phyloP scores from a whole-genome alignment of 495 filamentous ascomycete genomes.

The Rhypophila decipiens region DNA sequence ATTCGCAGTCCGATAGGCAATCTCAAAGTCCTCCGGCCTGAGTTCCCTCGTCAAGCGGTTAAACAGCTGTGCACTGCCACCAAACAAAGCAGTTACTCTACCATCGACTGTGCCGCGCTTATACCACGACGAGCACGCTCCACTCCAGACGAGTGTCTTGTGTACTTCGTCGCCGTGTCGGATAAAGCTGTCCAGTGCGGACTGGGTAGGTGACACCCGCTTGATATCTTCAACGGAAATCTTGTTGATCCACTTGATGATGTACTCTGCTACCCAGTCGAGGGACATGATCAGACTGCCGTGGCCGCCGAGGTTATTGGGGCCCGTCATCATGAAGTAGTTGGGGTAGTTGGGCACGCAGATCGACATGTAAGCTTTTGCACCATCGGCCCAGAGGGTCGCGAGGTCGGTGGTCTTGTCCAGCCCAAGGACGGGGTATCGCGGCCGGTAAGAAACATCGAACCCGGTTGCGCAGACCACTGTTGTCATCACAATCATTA shows the following conservation, averaged over 20 bases:
- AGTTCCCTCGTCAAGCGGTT: slow-evolving; percentile 41
- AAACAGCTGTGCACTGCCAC: slow-evolving; percentile 44
- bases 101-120: slow-evolving; percentile 37
- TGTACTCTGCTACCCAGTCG: slow-evolving; percentile 24
- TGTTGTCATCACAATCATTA: background rate
- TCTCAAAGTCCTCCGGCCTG: slow-evolving; percentile 46
- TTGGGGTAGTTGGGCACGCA: slow-evolving; percentile 53
- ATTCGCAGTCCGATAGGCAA: slow-evolving; percentile 38
- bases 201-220: slow-evolving; percentile 33
- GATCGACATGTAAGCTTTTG: slow-evolving; percentile 47
- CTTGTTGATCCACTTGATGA: slow-evolving; percentile 39
- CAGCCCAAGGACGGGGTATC: slow-evolving; percentile 46
- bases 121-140: slow-evolving; percentile 44
- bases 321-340: slow-evolving; percentile 39
- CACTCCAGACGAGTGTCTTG: slow-evolving; percentile 41
- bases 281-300: slow-evolving; percentile 19
- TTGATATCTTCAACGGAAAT: slow-evolving; percentile 43
- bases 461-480: slow-evolving; percentile 56
- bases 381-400: slow-evolving; percentile 45
- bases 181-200: slow-evolving; percentile 36
- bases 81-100: slow-evolving; percentile 39
- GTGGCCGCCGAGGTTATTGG: slow-evolving; percentile 22
- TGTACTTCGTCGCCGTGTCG: slow-evolving; percentile 36
- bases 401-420: slow-evolving; percentile 36
- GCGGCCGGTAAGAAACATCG: slow-evolving; percentile 45